Evolutionary conservation across 108 stramenopile genomes (phyloP).

Genomic region (Nitzschia palea): DNA sequence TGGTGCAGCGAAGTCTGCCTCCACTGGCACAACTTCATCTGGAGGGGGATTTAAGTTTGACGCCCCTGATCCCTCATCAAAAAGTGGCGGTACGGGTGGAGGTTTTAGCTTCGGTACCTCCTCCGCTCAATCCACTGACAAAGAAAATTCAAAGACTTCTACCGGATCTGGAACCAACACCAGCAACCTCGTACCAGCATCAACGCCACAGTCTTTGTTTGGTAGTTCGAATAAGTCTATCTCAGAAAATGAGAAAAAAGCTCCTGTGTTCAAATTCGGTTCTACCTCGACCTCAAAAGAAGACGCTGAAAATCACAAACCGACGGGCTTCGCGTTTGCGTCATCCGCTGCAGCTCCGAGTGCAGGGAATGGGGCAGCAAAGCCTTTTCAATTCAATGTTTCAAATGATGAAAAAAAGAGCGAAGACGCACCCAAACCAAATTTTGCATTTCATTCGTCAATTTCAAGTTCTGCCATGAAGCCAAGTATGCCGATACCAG

Average conservation of each 20-base stretch:
- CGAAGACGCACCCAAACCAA: constrained; percentile 1
- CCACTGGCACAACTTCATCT: neutral
- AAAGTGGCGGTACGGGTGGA: neutral
- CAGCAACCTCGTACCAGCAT: no score
- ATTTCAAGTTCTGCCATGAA: neutral
- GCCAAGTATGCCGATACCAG: neutral
- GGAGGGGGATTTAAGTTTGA: constrained; percentile 3
- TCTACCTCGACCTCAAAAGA: neutral
- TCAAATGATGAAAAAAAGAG: neutral
- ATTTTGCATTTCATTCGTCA: constrained; percentile 15
- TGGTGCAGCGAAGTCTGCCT: neutral
- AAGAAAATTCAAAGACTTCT: no score
- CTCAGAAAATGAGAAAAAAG: neutral
- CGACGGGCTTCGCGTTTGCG: constrained; percentile 11
- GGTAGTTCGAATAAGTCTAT: no score
- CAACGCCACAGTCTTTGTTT: no score
- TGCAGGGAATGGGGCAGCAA: neutral
- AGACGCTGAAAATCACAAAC: neutral
- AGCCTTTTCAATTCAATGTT: constrained; percentile 6
- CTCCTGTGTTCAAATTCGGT: constrained; percentile 1
- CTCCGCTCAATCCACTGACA: no score
- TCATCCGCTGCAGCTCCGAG: constrained; percentile 2
- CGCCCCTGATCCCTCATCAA: neutral
- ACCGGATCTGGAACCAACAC: no score
- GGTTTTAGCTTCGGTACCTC: constrained; percentile 28